Evolutionary conservation across 805 yeast species (phyloP).

Genomic region (Jamesozyma spencerorum): DNA sequence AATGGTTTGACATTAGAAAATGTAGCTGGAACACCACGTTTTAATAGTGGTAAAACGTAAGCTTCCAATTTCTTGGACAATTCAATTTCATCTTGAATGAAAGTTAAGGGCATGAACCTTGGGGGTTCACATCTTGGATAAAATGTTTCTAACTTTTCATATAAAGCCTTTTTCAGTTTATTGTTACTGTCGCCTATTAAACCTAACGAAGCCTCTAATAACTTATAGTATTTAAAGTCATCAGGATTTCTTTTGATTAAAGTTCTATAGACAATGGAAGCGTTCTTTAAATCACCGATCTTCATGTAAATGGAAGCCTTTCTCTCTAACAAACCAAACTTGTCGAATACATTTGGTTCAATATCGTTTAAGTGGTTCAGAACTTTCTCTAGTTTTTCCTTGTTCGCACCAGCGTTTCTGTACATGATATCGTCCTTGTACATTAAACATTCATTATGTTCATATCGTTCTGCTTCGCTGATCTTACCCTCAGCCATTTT

Average conservation of each 20-base stretch:
- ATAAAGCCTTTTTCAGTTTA: constrained; percentile 47
- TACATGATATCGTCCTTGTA: constrained; percentile 61
- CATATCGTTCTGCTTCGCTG: constrained; percentile 57
- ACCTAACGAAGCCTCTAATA: constrained; percentile 58
- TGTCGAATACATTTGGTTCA: constrained; percentile 47
- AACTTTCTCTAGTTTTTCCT: constrained; percentile 43
- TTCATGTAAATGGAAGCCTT: constrained; percentile 55
- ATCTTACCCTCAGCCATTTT: constrained; percentile 59
- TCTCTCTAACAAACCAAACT: constrained; percentile 51
- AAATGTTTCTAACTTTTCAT: constrained; percentile 52
- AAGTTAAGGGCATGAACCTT: constrained; percentile 65
- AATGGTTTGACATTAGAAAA: constrained; percentile 80
- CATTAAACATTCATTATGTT: constrained; percentile 71
- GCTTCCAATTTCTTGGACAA: constrained; percentile 35
- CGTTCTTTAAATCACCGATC: constrained; percentile 50
- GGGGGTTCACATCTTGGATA: constrained; percentile 85
- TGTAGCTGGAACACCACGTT: constrained; percentile 81
- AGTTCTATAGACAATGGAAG: constrained; percentile 57
- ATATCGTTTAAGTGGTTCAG: constrained; percentile 50
- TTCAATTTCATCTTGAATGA: constrained; percentile 45
- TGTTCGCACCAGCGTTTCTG: constrained; percentile 45
- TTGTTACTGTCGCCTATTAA: constrained; percentile 30
- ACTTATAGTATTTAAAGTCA: constrained; percentile 51
- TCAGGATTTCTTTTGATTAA: constrained; percentile 84
- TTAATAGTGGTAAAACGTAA: constrained; percentile 55